Evolutionary conservation across 148 eudicot species (phyloP).

Genomic region (Cornus controversa): DNA sequence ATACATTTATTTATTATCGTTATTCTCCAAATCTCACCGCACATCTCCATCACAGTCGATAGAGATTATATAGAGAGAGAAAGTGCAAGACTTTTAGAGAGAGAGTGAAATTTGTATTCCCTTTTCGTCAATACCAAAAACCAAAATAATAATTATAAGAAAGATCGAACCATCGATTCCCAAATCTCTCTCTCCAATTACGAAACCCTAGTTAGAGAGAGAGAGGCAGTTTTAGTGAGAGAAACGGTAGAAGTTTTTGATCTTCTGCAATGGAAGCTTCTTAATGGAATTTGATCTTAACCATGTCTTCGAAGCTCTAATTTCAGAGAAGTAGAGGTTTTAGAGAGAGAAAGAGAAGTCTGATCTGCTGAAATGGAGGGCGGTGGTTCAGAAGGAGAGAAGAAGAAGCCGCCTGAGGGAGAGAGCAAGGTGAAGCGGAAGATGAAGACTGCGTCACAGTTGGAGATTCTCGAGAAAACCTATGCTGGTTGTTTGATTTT

Average conservation of each 20-base stretch:
- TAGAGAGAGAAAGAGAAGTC: background rate
- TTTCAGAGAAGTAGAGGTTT: background rate
- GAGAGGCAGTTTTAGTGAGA: background rate
- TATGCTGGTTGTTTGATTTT: slow-evolving; percentile 52
- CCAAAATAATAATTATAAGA: background rate
- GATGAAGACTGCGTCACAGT: slow-evolving; percentile 89
- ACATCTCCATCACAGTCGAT: slow-evolving; percentile 32
- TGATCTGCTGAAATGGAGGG: slow-evolving; percentile 25
- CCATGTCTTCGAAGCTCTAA: background rate
- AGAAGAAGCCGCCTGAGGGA: slow-evolving; percentile 51
- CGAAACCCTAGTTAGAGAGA: slow-evolving; percentile 9
- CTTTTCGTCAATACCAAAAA: slow-evolving; percentile 13
- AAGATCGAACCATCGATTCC: background rate
- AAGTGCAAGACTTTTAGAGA: slow-evolving; percentile 11
- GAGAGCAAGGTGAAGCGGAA: slow-evolving; percentile 72
- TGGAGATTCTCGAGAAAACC: slow-evolving; percentile 76
- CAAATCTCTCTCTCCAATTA: background rate
- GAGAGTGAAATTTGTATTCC: slow-evolving; percentile 15
- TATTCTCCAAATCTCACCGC: slow-evolving; percentile 48
- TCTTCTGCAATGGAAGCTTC: slow-evolving; percentile 4
- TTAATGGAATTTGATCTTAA: slow-evolving; percentile 1
- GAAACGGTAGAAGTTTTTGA: background rate
- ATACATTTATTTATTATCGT: slow-evolving; percentile 14
- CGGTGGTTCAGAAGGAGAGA: slow-evolving; percentile 46
- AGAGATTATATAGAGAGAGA: slow-evolving; percentile 18